Base-by-base conservation (phyloP, 495 filamentous ascomycete species). In the Mycothermus thermophilus region DNA sequence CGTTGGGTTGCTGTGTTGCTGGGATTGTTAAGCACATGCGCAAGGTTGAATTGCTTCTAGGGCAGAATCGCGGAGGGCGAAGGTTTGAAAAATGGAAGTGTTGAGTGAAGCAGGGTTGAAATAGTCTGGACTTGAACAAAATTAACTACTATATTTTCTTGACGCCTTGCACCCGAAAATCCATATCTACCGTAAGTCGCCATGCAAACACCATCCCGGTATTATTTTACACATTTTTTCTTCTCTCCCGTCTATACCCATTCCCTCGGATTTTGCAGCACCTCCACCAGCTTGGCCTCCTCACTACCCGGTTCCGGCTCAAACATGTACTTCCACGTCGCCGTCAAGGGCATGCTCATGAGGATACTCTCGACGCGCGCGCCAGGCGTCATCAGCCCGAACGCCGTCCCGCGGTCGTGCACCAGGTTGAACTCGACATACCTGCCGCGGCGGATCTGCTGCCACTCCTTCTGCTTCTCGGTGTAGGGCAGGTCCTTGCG, bases 341-440 rank as follows among this genome's bases (percentile, higher is more conserved):
- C 92, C 24, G 90, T 95, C 34, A 93, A 64, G 2, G 90, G 90
- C 39, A 99, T 58, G 63, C 83, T 93, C 87, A 99, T 95, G 43
- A 99, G 58, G 36, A 99, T 96, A 60, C 84, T 93, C 64, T 97
- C 90, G 5, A 99, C 72, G 36, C 90, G 71, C 8, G 86, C 80
- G 40, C 83, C 83, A 3, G 90, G 92, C 0, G 92, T 94, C 44
- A 85, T 87, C 36, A 99, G 60, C 0, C 90, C 90, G 55, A 99
- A 99, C 31, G 80, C 79, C 5, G 90, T 99, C 9, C 90, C 90
- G 18, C 90, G 75, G 63, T 99, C 90, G 60, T 99, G 85, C 30
- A 99, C 82, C 12, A 99, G 71, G 60, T 99, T 99, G 59, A 99
- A 99, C 56, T 99, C 90, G 17, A 99, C 92, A 58, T 99, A 99